These are phyloP conservation scores for Eimeria sp. DNA, from an alignment of 169 alveolate species.

Conservation along the genomic window DNA sequence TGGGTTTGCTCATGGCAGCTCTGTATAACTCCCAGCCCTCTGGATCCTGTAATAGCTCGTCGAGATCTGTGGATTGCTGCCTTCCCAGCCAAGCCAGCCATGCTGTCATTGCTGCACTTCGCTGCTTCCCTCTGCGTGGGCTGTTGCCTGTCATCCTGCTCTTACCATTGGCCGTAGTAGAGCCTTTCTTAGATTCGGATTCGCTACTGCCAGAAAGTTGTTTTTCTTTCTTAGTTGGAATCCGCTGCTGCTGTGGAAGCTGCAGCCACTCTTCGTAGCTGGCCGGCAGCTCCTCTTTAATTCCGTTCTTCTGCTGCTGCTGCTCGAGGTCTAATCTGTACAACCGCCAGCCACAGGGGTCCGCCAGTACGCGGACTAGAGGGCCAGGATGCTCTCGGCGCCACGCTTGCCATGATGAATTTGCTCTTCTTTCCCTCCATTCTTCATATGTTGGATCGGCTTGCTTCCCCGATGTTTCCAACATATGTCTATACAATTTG, in stretches of 20 bases:
- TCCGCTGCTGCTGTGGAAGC: slow-evolving; percentile 70
- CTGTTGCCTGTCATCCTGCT: neutral
- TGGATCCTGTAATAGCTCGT: slow-evolving; percentile 46
- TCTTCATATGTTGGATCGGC: slow-evolving; percentile 66
- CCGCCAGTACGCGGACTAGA: slow-evolving; percentile 49
- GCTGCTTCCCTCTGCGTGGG: slow-evolving; percentile 51
- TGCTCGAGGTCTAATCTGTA: slow-evolving; percentile 57
- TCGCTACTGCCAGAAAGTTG: slow-evolving; percentile 4
- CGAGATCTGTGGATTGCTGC: slow-evolving; percentile 47
- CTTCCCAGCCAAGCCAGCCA: slow-evolving; percentile 66
- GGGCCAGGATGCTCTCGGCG: slow-evolving; percentile 81
- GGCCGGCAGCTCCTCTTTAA: slow-evolving; percentile 47
- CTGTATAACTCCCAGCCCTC: slow-evolving; percentile 77
- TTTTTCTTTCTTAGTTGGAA: slow-evolving; percentile 15
- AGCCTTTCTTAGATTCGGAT: slow-evolving; percentile 16
- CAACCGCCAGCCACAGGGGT: slow-evolving; percentile 78
- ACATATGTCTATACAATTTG: slow-evolving; percentile 61
- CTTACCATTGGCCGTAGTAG: neutral
- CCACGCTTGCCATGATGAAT: slow-evolving; percentile 70
- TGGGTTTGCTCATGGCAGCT: slow-evolving; percentile 74
- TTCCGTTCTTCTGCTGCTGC: slow-evolving; percentile 69
- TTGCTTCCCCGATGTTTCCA: slow-evolving; percentile 53
- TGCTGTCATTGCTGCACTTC: slow-evolving; percentile 64
- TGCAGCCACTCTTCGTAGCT: slow-evolving; percentile 73
- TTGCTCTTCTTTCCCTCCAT: slow-evolving; percentile 49